Evolutionary conservation across 441 rosid species (phyloP), one percentile per base, ranked within the genome.

Genomic region (Hura crepitans): DNA sequence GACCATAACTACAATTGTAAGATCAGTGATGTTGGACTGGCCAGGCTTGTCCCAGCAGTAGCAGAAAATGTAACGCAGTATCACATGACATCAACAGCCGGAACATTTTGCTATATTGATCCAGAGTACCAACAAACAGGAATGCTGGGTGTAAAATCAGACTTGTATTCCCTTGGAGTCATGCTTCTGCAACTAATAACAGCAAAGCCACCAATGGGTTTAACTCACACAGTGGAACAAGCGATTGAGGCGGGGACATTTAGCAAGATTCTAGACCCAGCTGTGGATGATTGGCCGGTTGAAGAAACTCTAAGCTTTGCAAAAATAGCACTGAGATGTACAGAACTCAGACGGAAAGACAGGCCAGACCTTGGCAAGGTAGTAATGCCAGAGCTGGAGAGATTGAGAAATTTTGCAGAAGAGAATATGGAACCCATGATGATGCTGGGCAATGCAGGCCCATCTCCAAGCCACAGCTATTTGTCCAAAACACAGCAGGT

Each of bases 71-170:
- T 62, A 42, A 81, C 87, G 1, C 87, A 84, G 69, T 84, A 66
- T 57, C 81, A 75, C 69, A 73, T 81, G 81, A 81, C 85, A 46
- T 78, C 87, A 4, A 69, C 87, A 0, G 87, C 87, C 3, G 87
- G 87, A 47, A 84, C 87, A 39, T 84, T 81, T 77, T 80, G 85
- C 73, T 84, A 84, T 27, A 84, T 84, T 1, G 87, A 84, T 51
- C 87, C 87, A 51, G 82, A 79, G 63, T 79, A 79, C 69, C 82
- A 79, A 49, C 77, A 79, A 60, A 79, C 82, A 1, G 82, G 87
- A 39, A 78, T 80, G 81, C 76, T 84, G 4, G 87, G 87, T 0
- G 85, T 82, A 25, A 80, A 84, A 69, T 84, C 87, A 0, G 87
- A 84, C 13, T 65, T 84, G 0, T 84, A 84, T 70, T 81, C 87